Evolutionary conservation across 805 yeast genomes (phyloP).

Genomic region (Spathaspora gorwiae): DNA sequence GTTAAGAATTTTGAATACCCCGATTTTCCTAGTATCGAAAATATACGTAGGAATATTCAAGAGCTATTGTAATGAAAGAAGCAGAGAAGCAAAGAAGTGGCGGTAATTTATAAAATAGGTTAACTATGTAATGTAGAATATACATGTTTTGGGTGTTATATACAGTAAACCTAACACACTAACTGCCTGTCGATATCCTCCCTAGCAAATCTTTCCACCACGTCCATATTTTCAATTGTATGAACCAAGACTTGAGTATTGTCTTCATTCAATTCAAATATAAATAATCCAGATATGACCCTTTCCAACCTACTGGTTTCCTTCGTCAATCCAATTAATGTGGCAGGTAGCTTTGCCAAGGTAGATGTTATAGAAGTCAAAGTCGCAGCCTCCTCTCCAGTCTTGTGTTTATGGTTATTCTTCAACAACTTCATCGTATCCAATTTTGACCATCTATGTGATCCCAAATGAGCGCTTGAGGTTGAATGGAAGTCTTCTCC

Average conservation of each 20-base stretch:
- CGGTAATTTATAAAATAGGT: neutral
- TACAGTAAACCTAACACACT: no score
- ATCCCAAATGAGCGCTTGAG: slow-evolving; percentile 35
- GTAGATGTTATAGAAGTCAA: slow-evolving; percentile 20
- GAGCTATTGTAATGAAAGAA: slow-evolving; percentile 5
- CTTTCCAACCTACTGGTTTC: slow-evolving; percentile 32
- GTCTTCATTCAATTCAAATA: slow-evolving; percentile 58
- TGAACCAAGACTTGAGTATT: slow-evolving; percentile 56
- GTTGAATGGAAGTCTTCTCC: slow-evolving; percentile 20
- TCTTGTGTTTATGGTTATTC: neutral
- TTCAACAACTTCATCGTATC: slow-evolving; percentile 21
- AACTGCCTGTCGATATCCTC: slow-evolving; percentile 17
- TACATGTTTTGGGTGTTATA: neutral
- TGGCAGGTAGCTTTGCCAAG: slow-evolving; percentile 25
- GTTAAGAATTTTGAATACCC: slow-evolving; percentile 11
- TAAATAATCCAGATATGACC: slow-evolving; percentile 51
- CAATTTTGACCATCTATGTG: slow-evolving; percentile 36
- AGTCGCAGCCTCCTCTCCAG: neutral
- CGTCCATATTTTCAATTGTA: slow-evolving; percentile 62
- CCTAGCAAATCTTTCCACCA: slow-evolving; percentile 41
- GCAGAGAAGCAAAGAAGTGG: neutral
- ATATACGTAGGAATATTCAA: slow-evolving; percentile 7
- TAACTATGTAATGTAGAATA: neutral
- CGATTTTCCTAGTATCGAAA: slow-evolving; percentile 10
- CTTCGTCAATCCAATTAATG: slow-evolving; percentile 29